phyloP scores from a whole-genome alignment of 306 rosid genomes.

The Vachellia collinsii region DNA sequence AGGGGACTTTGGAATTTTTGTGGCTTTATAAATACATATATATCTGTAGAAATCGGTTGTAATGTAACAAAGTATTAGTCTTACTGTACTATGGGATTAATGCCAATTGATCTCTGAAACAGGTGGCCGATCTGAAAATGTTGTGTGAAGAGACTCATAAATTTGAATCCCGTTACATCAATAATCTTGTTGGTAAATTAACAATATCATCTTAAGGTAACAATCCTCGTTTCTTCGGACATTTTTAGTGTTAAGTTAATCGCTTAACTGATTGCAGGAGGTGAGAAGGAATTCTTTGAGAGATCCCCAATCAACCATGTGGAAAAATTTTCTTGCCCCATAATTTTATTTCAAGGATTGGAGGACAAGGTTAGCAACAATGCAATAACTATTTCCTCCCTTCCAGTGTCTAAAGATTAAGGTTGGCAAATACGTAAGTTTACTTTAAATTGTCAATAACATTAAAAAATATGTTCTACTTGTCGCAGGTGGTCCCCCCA shows the following conservation, averaged over 20 bases:
- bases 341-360: constrained; percentile 90
- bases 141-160: constrained; percentile 85
- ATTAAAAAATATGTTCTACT: constrained; percentile 11
- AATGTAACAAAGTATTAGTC: neutral
- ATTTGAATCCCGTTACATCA: constrained; percentile 83
- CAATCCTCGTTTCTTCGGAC: constrained; percentile 4
- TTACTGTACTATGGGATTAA: constrained; percentile 16
- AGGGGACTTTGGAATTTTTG: no score
- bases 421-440: neutral
- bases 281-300: constrained; percentile 59
- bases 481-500: constrained; percentile 77
- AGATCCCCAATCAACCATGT: constrained; percentile 85
- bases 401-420: neutral
- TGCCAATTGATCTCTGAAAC: constrained; percentile 39
- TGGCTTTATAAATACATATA: no score
- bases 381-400: neutral
- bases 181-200: constrained; percentile 78
- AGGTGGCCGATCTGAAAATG: constrained; percentile 79
- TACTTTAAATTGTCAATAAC: neutral
- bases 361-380: constrained; percentile 78
- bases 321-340: constrained; percentile 85
- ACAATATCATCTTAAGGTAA: constrained; percentile 15
- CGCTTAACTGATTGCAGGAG: constrained; percentile 60
- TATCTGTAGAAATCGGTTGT: no score
- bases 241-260: constrained; percentile 25